Evolutionary conservation across 1,284 basidiomycete genomes (phyloP), one percentile per base, ranked within the genome.

Genomic region (Tylopilus orsonianus): DNA sequence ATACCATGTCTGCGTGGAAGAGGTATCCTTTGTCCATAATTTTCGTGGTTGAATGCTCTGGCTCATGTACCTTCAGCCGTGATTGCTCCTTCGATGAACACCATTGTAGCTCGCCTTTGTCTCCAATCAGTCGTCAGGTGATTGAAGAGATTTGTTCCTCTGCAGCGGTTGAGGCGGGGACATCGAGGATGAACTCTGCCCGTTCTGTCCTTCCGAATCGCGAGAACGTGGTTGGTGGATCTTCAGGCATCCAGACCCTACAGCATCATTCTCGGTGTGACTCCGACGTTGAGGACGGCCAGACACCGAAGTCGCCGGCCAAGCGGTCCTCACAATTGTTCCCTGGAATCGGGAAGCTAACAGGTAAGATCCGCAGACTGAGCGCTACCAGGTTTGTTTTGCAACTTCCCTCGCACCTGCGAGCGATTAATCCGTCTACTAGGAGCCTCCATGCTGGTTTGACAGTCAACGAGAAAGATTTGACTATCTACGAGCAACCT

Each of bases 131-230:
- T 23, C 59, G 48, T 34, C 36, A 44, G 8, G 45, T 35, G 41
- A 56, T 56, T 14, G 49, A 64, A 18, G 60, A 58, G 14, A 56
- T 51, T 5, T 50, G 51, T 37, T 38, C 39, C 14, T 42, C 48
- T 14, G 29, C 37, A n/a, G 8, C n/a, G 4, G 23, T 36, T 8
- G 52, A 50, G 22, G 27, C 33, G 5, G 49, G 46, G 32, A 41
- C 29, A 4, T 0, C 30, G 14, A 46, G 24, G 13, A 4, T 10
- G 19, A 24, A n/a, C n/a, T n/a, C n/a, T n/a, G n/a, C n/a, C n/a
- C n/a, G n/a, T n/a, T n/a, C n/a, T n/a, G n/a, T n/a, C n/a, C n/a
- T n/a, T n/a, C 16, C 38, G 13, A 24, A 19, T 18, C 24, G 5
- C n/a, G 19, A 39, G 26, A 27, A 33, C n/a, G 18, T 33, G 7